Percentiles rank a stretch among this genome's conserved stretches.
Conservation (phyloP, 208 protist species). For the Leishmania tropica region DNA sequence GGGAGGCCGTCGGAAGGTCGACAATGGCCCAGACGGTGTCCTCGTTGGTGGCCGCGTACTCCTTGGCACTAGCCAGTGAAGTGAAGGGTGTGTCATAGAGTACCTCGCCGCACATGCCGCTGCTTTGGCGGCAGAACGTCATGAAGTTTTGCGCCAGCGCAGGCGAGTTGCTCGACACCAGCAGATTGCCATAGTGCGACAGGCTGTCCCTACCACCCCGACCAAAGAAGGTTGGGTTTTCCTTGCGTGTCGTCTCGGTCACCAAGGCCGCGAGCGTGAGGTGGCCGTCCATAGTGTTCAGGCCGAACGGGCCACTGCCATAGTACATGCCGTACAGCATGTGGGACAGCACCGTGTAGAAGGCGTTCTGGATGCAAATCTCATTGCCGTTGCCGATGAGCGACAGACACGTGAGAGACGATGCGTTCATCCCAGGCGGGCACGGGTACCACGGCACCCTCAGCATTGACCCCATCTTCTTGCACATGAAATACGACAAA, state of each 20-base stretch:
- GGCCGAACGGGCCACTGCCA: slow-evolving; percentile 30
- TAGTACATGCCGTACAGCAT: slow-evolving; percentile 49
- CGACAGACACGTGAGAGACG: slow-evolving; percentile 25
- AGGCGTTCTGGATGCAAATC: slow-evolving; percentile 22
- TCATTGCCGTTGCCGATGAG: slow-evolving; percentile 40
- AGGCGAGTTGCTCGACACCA: slow-evolving; percentile 51
- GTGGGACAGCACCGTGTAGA: slow-evolving; percentile 19
- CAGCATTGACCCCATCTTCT: slow-evolving; percentile 13
- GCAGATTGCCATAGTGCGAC: slow-evolving; percentile 73
- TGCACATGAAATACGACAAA: slow-evolving; percentile 30
- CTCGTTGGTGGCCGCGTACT: slow-evolving; percentile 50
- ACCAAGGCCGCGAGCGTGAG: slow-evolving; percentile 53
- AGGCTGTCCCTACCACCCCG: slow-evolving; percentile 41
- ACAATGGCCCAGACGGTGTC: slow-evolving; percentile 80
- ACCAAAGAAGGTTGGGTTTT: slow-evolving; percentile 58
- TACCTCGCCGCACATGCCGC: slow-evolving; percentile 55
- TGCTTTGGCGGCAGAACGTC: slow-evolving; percentile 43
- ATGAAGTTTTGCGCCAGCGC: slow-evolving; percentile 48
- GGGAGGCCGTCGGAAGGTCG: slow-evolving; percentile 36
- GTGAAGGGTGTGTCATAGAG: slow-evolving; percentile 44
- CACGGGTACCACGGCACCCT: slow-evolving; percentile 29
- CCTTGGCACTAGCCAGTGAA: slow-evolving; percentile 48
- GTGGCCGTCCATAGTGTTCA: slow-evolving; percentile 61
- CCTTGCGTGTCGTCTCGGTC: slow-evolving; percentile 33
- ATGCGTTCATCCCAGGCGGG: slow-evolving; percentile 1